phyloP scores from a whole-genome alignment of 768 basidiomycete genomes.

The Tricholoma sp. region DNA sequence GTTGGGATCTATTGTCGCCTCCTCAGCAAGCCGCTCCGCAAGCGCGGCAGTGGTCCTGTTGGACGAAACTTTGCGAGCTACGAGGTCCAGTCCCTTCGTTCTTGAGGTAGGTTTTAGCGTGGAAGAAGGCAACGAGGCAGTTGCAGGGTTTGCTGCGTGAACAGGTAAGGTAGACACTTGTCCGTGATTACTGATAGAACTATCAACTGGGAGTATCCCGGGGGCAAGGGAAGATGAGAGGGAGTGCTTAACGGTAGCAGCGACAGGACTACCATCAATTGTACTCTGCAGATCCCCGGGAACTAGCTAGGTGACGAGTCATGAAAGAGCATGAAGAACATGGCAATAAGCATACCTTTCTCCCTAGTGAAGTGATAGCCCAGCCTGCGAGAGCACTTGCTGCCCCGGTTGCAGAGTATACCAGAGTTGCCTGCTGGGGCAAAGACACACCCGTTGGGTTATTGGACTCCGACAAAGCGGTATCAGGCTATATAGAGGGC shows the following conservation, averaged over 20 bases:
- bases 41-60: constrained; percentile 30
- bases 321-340: constrained; percentile 2
- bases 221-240: constrained; percentile 33
- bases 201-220: constrained; percentile 12
- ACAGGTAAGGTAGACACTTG: background rate
- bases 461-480: constrained; percentile 23
- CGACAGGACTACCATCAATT: constrained; percentile 37
- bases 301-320: constrained; percentile 50
- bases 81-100: constrained; percentile 66
- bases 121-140: constrained; percentile 8
- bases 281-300: constrained; percentile 62
- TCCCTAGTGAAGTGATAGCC: constrained; percentile 89
- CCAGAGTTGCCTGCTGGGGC: constrained; percentile 48
- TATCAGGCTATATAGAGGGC: constrained; percentile 32
- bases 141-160: constrained; percentile 3
- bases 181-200: constrained; percentile 7
- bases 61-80: constrained; percentile 43
- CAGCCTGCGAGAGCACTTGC: constrained; percentile 91
- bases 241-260: constrained; percentile 29
- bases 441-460: constrained; percentile 24
- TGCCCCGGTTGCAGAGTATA: constrained; percentile 85
- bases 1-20: constrained; percentile 35
- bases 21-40: constrained; percentile 55
- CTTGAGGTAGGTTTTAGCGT: constrained; percentile 25
- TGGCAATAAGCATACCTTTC: constrained; percentile 47